Conservation (phyloP, 805 yeast genomes). For the Saccharomycopsis javanensis region DNA sequence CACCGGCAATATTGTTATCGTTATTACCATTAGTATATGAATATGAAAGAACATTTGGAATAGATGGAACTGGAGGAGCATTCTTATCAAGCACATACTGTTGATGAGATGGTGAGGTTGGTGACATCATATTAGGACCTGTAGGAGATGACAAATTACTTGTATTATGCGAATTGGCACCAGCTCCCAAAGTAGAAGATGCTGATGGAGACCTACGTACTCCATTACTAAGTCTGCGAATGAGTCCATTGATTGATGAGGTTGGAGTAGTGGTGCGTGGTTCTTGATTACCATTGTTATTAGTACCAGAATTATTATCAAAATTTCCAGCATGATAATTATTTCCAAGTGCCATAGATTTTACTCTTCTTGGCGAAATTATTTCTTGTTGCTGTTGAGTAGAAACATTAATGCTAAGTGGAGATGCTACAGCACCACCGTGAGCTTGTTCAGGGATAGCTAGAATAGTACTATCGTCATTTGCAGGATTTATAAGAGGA, state of each 20-base stretch:
- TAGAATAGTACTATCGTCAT: neutral
- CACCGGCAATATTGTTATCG: neutral
- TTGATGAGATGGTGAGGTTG: conserved; percentile 4
- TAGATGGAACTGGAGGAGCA: conserved; percentile 19
- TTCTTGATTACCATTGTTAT: conserved; percentile 3
- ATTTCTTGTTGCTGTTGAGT: neutral
- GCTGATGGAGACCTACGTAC: conserved; percentile 14
- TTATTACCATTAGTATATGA: conserved; percentile 3
- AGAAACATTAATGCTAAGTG: neutral
- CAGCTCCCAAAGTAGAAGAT: neutral
- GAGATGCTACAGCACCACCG: neutral
- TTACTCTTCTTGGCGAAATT: conserved; percentile 17
- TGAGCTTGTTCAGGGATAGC: neutral
- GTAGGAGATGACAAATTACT: neutral
- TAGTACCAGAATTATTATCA: neutral
- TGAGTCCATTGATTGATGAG: conserved; percentile 20
- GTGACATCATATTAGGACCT: neutral
- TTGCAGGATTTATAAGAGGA: neutral
- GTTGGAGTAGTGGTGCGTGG: conserved; percentile 3
- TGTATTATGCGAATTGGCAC: neutral
- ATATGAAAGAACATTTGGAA: conserved; percentile 12
- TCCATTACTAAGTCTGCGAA: conserved; percentile 28
- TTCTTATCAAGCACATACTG: conserved; percentile 18
- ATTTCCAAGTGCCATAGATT: conserved; percentile 8
- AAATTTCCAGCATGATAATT: neutral